Base-by-base conservation (phyloP, 768 basidiomycete genomes). In the Leucogyrophana mollusca region DNA sequence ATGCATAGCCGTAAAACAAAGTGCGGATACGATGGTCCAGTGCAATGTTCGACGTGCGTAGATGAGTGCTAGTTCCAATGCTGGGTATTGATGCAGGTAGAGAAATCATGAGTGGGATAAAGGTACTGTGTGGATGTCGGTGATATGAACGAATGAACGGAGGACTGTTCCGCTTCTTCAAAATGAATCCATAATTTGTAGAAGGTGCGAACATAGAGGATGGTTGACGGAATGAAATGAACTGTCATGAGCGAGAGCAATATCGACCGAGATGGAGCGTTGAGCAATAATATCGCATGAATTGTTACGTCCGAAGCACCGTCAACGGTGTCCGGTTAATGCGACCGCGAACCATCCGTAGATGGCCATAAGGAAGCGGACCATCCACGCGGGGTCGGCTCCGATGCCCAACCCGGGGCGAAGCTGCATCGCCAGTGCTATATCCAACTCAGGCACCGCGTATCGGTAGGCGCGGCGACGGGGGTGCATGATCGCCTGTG, bases 301-400 rank as follows among this genome's bases (percentile, higher is more conserved):
- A 30, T 30, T 30, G 13, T 30, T 13, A 13, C 27, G 27, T 30
- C 27, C 27, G 27, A 30, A 30, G 27, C 27, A 30, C 13, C 27
- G 27, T 30, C 40, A 65, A 21, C 47, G 52, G 20, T 61, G 66
- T 32, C 74, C 66, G 23, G 74, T 70, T 47, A 81, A 65, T 34
- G 83, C 68, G 23, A 87, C 74, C 34, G 82, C 76, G 52, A 89
- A 73, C 87, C 87, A 89, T 18, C 86, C 87, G 61, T 85, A 88
- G 64, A 87, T 76, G 23, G 81, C 72, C 86, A 90, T 87, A 65
- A 89, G 63, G 60, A 87, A 89, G 49, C 86, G 69, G 40, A 89
- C 83, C 73, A 87, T 78, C 85, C 85, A 89, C 30, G 86, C 86
- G 5, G 85, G 75, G 56, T 89, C 87, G 9, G 85, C 82, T 33